phyloP scores from a whole-genome alignment of 495 filamentous ascomycete genomes.

The Viridothelium virens region DNA sequence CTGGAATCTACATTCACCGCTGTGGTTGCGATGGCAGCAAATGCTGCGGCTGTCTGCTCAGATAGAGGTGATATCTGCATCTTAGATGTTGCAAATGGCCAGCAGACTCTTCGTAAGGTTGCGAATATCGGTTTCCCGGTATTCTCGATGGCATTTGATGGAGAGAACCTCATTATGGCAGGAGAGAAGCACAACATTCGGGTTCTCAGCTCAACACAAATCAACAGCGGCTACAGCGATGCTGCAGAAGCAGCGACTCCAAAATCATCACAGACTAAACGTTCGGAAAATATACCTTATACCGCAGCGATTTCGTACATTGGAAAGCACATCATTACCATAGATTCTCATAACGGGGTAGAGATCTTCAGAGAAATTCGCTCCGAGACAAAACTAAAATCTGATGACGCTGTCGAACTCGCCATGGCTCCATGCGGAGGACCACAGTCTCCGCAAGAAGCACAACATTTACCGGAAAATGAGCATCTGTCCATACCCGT shows the following conservation, averaged over 20 bases:
- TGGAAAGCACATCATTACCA: conserved; percentile 54
- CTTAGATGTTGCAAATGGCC: conserved; percentile 66
- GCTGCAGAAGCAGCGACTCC: not conserved
- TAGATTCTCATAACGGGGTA: conserved; percentile 67
- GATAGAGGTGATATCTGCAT: conserved; percentile 68
- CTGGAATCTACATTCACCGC: conserved; percentile 77
- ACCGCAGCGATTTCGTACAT: conserved; percentile 58
- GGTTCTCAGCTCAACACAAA: not conserved
- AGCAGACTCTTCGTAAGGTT: conserved; percentile 58
- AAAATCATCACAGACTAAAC: not conserved
- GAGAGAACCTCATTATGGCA: conserved; percentile 25
- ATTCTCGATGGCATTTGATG: conserved; percentile 40
- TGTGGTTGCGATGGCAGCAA: conserved; percentile 60
- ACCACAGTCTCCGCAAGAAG: not conserved
- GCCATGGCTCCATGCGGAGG: not conserved
- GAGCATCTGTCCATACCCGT: no score
- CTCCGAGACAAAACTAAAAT: conserved; percentile 19
- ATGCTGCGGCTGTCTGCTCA: conserved; percentile 60
- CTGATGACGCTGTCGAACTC: conserved; percentile 17
- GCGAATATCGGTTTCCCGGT: conserved; percentile 55
- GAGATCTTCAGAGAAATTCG: conserved; percentile 33
- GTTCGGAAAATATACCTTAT: conserved; percentile 8
- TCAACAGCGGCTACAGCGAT: not conserved
- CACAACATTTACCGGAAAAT: not conserved
- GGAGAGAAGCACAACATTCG: conserved; percentile 15